Conservation (phyloP, 2,329 filamentous ascomycete species). For the Claviceps lovelessii region DNA sequence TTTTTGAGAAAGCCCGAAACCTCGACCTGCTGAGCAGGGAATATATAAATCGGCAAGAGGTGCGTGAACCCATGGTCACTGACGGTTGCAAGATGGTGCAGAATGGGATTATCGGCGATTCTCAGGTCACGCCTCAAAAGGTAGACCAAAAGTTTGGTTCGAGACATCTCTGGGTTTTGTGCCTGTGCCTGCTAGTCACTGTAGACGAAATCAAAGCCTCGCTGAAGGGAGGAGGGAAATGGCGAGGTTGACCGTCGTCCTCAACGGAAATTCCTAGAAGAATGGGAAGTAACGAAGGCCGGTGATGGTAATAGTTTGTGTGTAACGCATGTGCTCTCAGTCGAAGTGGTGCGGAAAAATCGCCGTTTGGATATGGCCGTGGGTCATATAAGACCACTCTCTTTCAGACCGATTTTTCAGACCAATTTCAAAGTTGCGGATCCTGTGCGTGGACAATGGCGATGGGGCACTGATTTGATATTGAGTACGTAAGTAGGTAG, state of each 20-base stretch:
- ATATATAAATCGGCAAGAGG: conserved; percentile 55
- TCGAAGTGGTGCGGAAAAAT: neutral
- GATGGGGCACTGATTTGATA: no score
- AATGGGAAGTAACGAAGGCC: neutral
- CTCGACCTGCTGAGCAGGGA: conserved; percentile 58
- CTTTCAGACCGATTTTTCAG: neutral
- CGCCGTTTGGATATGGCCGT: neutral
- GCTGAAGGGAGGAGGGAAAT: neutral
- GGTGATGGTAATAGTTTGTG: neutral
- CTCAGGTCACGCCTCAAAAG: conserved; percentile 60
- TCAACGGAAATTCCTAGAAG: neutral
- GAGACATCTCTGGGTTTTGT: conserved; percentile 15
- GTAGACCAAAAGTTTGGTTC: conserved; percentile 48
- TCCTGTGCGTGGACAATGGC: no score
- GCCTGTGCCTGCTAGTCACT: neutral
- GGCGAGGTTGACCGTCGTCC: neutral
- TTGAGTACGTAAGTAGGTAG: no score
- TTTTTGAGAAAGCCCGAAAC: conserved; percentile 56
- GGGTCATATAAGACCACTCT: neutral
- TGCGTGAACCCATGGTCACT: conserved; percentile 47
- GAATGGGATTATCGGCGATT: conserved; percentile 58
- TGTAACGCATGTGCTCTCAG: neutral
- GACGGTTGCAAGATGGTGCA: conserved; percentile 40
- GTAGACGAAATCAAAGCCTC: neutral
- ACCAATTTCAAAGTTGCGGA: neutral